Evolutionary conservation across 2,329 filamentous ascomycete genomes (phyloP).

Genomic region (Scedosporium apiospermum): DNA sequence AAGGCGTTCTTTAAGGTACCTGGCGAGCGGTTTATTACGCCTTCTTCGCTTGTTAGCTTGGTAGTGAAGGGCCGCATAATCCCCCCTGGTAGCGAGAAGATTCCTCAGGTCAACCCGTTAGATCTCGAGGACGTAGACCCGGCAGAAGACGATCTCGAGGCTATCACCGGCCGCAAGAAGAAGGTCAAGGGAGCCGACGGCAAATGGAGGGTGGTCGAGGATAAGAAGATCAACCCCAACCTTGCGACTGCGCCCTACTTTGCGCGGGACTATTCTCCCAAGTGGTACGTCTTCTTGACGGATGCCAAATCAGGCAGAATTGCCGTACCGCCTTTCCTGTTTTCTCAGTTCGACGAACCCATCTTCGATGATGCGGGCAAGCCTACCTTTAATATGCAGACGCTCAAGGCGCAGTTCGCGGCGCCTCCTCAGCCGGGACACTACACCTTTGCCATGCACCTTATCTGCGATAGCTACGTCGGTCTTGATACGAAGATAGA

Average conservation of each 20-base stretch:
- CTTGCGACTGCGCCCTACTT: slow-evolving; percentile 88
- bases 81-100: slow-evolving; percentile 67
- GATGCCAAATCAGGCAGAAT: slow-evolving; percentile 94
- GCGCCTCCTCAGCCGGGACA: slow-evolving; percentile 85
- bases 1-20: slow-evolving; percentile 98
- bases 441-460: slow-evolving; percentile 90
- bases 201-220: slow-evolving; percentile 45
- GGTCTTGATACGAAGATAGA: slow-evolving; percentile 91
- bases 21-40: slow-evolving; percentile 86
- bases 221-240: slow-evolving; percentile 64
- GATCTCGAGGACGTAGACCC: slow-evolving; percentile 89
- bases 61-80: slow-evolving; percentile 93
- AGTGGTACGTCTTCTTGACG: slow-evolving; percentile 90
- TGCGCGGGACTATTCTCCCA: slow-evolving; percentile 76
- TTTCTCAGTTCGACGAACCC: slow-evolving; percentile 83
- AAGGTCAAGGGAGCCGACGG: slow-evolving; percentile 52
- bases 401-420: slow-evolving; percentile 93
- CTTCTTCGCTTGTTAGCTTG: slow-evolving; percentile 83
- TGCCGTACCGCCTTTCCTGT: slow-evolving; percentile 93
- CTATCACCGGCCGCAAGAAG: slow-evolving; percentile 67
- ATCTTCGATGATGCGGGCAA: slow-evolving; percentile 71
- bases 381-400: slow-evolving; percentile 92
- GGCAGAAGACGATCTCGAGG: slow-evolving; percentile 84
- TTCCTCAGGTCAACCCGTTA: slow-evolving; percentile 64
- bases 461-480: slow-evolving; percentile 90